Conservation (phyloP, 257 asterid genomes). For the Ballota nigra region DNA sequence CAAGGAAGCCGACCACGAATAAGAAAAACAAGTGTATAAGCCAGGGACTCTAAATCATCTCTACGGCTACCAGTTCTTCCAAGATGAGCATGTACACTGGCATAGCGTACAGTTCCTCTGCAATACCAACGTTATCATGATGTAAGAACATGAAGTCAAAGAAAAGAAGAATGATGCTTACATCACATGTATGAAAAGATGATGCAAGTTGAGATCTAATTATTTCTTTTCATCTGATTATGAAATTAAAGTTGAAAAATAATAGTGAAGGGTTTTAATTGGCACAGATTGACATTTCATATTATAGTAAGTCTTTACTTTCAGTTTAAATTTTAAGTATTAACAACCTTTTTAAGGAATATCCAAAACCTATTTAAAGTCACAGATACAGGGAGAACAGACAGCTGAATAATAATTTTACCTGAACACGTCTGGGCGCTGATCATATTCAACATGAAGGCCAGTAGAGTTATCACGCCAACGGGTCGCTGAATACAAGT, state of each 20-base stretch:
- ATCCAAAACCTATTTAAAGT: neutral
- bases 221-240: neutral
- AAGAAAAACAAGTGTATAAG: conserved; percentile 66
- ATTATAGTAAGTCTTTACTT: neutral
- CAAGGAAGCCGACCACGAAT: conserved; percentile 70
- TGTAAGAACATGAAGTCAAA: neutral
- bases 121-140: neutral
- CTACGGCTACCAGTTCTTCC: conserved; percentile 76
- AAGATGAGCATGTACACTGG: conserved; percentile 74
- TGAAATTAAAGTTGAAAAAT: neutral
- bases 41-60: conserved; percentile 80
- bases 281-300: neutral
- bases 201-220: neutral
- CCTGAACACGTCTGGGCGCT: conserved; percentile 69
- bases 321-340: neutral
- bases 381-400: neutral
- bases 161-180: neutral
- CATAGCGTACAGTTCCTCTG: conserved; percentile 80
- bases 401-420: neutral
- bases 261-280: neutral
- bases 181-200: neutral
- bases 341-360: neutral
- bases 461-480: conserved; percentile 58
- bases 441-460: conserved; percentile 65
- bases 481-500: conserved; percentile 41